Percentiles rank a stretch among this genome's conserved stretches.
Conservation (phyloP, 306 rosid genomes). For the Vachellia collinsii region DNA sequence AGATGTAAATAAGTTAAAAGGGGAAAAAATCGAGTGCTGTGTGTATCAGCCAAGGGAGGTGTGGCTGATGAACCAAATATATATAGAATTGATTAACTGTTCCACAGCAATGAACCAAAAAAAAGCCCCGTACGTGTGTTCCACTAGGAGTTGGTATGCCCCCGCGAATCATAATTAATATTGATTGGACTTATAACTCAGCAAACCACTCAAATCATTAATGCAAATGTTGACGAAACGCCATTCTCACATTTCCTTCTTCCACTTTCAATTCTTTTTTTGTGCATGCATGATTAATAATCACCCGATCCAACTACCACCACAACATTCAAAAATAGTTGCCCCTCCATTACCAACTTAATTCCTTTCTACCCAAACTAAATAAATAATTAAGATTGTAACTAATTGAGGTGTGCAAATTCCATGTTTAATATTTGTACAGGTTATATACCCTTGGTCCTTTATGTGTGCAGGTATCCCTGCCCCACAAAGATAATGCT, state of each 20-base stretch:
- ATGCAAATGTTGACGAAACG: background rate
- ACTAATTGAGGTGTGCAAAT: too few relatives aligned
- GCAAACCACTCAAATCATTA: background rate
- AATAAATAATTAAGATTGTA: too few relatives aligned
- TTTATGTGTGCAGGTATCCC: too few relatives aligned
- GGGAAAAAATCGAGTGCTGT: background rate
- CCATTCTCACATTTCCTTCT: background rate
- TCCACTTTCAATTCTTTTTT: background rate
- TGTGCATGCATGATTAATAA: background rate
- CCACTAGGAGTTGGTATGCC: background rate
- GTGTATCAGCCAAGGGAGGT: background rate
- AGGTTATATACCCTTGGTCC: too few relatives aligned
- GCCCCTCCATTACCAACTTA: background rate
- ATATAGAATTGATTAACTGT: too few relatives aligned
- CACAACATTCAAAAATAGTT: background rate
- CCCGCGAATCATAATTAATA: background rate
- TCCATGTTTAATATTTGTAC: too few relatives aligned
- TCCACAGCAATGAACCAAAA: background rate
- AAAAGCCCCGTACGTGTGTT: background rate
- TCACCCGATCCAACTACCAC: background rate
- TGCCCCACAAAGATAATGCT: too few relatives aligned
- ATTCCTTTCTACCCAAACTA: too few relatives aligned
- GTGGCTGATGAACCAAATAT: background rate
- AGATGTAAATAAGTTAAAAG: background rate
- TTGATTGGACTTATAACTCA: conserved; percentile 1